A percentile compares a stretch with the other conserved stretches of the same genome.
phyloP scores from a whole-genome alignment of 768 basidiomycete species.

The Roridomyces roridus region DNA sequence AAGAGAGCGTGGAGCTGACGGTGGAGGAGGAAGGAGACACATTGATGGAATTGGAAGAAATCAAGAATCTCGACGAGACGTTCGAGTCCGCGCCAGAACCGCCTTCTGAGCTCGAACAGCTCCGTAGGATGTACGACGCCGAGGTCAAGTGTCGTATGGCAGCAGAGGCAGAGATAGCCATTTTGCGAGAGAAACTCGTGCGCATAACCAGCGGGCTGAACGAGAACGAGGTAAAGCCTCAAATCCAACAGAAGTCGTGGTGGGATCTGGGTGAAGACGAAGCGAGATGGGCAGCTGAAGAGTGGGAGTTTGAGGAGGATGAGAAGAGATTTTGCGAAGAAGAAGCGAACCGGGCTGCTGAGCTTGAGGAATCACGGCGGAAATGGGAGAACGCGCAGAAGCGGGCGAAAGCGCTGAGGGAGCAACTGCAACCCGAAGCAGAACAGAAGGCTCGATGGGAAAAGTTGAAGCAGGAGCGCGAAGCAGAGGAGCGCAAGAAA shows the following conservation, averaged over 20 bases:
- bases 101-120: too few relatives aligned
- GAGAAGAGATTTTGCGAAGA: too few relatives aligned
- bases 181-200: conserved; percentile 4
- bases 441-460: conserved; percentile 9
- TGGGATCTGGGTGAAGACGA: conserved; percentile 13
- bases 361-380: conserved; percentile 9
- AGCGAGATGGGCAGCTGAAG: conserved; percentile 8
- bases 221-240: conserved; percentile 11
- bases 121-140: conserved; percentile 1
- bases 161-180: conserved; percentile 1
- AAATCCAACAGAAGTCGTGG: conserved; percentile 23
- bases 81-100: not conserved
- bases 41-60: not conserved
- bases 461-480: conserved; percentile 12
- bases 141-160: not conserved
- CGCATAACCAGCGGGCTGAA: conserved; percentile 3
- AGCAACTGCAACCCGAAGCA: conserved; percentile 3
- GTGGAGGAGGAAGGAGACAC: not conserved
- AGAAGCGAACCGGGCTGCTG: conserved; percentile 5
- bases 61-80: not conserved
- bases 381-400: conserved; percentile 3
- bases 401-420: not conserved
- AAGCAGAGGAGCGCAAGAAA: not conserved
- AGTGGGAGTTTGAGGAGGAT: conserved; percentile 3
- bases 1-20: not conserved